Conservation (phyloP, 768 basidiomycete genomes). For the Lyophyllum atratum region DNA sequence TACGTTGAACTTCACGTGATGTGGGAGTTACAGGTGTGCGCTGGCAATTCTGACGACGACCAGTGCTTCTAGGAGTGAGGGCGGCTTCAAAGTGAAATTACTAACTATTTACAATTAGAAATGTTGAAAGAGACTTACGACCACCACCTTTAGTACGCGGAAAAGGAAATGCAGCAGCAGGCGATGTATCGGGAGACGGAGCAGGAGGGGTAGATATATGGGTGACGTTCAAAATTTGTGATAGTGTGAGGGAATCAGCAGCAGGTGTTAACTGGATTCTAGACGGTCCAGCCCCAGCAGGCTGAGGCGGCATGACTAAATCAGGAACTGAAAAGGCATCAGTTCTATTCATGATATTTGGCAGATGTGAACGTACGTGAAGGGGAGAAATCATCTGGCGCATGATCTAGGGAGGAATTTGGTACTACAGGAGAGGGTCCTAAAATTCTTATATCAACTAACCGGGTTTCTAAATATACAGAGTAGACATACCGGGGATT, state of each 20-base stretch:
- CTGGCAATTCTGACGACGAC: not conserved
- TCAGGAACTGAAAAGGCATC: not conserved
- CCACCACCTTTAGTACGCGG: not conserved
- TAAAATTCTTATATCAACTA: no score
- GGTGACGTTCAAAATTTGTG: constrained; percentile 1
- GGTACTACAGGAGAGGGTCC: no score
- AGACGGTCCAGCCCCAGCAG: constrained; percentile 1
- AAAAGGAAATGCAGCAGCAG: not conserved
- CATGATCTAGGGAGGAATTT: not conserved
- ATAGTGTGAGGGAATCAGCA: not conserved
- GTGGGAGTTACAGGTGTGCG: constrained; percentile 1
- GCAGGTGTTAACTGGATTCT: constrained; percentile 1
- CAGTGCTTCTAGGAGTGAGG: constrained; percentile 1
- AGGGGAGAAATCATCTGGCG: not conserved
- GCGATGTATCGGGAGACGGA: not conserved
- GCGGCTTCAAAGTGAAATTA: not conserved
- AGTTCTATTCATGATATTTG: not conserved
- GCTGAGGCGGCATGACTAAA: not conserved
- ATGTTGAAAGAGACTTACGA: not conserved
- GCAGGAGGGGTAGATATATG: not conserved
- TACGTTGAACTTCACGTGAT: not conserved
- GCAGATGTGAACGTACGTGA: not conserved
- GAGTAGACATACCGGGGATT: no score
- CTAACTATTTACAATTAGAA: not conserved
- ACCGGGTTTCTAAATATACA: no score